Evolutionary conservation across 257 asterid genomes (phyloP), one percentile per base, ranked within the genome.

Genomic region (Jacaranda mimosifolia): DNA sequence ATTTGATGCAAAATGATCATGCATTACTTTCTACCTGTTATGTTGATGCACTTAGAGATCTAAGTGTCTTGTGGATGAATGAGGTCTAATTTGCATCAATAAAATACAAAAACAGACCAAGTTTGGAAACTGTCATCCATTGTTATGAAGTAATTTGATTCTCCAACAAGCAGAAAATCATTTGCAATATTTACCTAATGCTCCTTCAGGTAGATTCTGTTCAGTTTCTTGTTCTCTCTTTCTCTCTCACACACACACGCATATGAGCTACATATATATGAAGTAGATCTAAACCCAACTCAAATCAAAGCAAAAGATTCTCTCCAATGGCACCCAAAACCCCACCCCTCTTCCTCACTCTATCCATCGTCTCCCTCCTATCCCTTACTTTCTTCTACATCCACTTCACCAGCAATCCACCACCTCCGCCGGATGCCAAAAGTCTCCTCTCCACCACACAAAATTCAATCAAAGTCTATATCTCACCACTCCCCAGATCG

Each of bases 401-500:
- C 86, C 46, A 55, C 80, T 75, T 85, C 84, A 10, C 72, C 72
- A 15, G 71, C 69, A 17, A 65, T 38, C 46, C 79, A 9, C 71
- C 77, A 0, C 76, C 74, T 9, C 81, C 73, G 6, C 53, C 68
- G 19, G 79, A 64, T 80, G 43, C 85, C 79, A 80, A 32, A 68
- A 67, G 53, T 48, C 35, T 80, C 70, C 80, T 84, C 74, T 63
- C 72, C 82, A 43, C 77, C 57, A 1, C 85, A 12, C 76, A 62
- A 12, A 75, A 85, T 74, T 82, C 77, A 40, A 82, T 92, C 87
- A 94, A 83, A 64, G 97, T 94, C 68, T 90, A 84, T 85, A 59
- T 94, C 6, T 83, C 88, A 48, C 94, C 90, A 72, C 88, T 92
- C 43, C 97, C 99, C 82, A 89, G 91, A 90, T 94, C 98, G 79